Percentiles rank a stretch among this genome's conserved stretches.
These are phyloP conservation scores for Xylona heveae DNA, from an alignment of 495 filamentous ascomycete species.

Conservation along the genomic window DNA sequence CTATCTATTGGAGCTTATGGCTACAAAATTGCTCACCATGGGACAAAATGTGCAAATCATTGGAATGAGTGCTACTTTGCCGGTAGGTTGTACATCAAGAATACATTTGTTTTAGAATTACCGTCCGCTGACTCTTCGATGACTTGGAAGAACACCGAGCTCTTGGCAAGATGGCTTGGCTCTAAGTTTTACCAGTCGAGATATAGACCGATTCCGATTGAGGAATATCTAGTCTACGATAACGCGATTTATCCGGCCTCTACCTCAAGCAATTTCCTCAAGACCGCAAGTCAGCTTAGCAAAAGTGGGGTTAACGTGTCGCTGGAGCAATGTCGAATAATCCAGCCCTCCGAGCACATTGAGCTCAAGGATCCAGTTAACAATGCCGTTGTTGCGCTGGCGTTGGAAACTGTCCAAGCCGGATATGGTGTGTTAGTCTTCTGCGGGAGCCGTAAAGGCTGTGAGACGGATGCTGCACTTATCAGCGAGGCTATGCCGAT, in stretches of 20 bases:
- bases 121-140: too few species aligned
- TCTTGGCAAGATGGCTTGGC: conserved; percentile 50
- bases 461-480: conserved; percentile 39
- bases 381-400: conserved; percentile 49
- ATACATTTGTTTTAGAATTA: not conserved
- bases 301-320: too few species aligned
- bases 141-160: conserved; percentile 45
- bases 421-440: conserved; percentile 62
- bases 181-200: conserved; percentile 52
- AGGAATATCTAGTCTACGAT: conserved; percentile 60
- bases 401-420: conserved; percentile 39
- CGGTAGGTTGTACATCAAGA: conserved; percentile 21
- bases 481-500: conserved; percentile 41
- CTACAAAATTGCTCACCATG: conserved; percentile 52
- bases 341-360: conserved; percentile 31
- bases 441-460: conserved; percentile 44
- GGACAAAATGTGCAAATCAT: conserved; percentile 52
- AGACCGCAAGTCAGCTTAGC: conserved; percentile 32
- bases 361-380: conserved; percentile 40
- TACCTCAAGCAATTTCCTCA: conserved; percentile 38
- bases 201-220: conserved; percentile 53
- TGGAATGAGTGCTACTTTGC: conserved; percentile 67
- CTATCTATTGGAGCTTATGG: conserved; percentile 61
- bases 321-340: conserved; percentile 24
- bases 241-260: conserved; percentile 44